A percentile compares a stretch with the other conserved stretches of the same genome.
phyloP scores from a whole-genome alignment of 2,329 filamentous ascomycete genomes.

The Apiospora kogelbergensis region DNA sequence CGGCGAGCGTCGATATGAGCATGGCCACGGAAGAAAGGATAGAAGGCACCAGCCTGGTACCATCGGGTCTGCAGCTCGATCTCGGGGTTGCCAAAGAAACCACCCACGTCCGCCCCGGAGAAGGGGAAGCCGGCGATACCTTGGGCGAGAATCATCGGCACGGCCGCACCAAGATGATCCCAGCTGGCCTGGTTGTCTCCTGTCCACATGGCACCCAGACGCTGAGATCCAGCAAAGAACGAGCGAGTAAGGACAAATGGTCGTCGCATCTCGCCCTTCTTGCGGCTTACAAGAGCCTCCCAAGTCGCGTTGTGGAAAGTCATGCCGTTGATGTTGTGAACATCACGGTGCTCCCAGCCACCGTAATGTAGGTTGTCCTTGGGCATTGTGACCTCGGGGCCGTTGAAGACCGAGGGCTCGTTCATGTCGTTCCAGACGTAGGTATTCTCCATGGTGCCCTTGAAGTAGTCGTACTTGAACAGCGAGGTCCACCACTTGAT shows the following conservation, averaged over 20 bases:
- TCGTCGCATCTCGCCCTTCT: constrained; percentile 79
- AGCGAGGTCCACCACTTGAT: constrained; percentile 87
- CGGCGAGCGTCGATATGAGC: constrained; percentile 95
- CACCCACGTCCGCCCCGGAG: constrained; percentile 90
- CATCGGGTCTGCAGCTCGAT: constrained; percentile 89
- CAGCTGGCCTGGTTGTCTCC: constrained; percentile 95
- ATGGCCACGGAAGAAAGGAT: constrained; percentile 96
- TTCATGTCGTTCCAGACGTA: constrained; percentile 99
- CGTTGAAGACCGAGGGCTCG: constrained; percentile 98
- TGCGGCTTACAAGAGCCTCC: constrained; percentile 78
- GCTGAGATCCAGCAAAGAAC: constrained; percentile 89
- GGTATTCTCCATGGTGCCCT: constrained; percentile 80
- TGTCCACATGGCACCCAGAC: constrained; percentile 95
- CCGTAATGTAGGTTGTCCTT: constrained; percentile 94
- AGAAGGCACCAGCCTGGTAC: constrained; percentile 97
- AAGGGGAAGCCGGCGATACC: constrained; percentile 94
- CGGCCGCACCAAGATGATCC: constrained; percentile 83
- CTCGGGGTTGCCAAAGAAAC: constrained; percentile 96
- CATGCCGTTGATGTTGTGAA: constrained; percentile 94
- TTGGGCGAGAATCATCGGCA: constrained; percentile 92
- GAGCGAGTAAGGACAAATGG: constrained; percentile 92
- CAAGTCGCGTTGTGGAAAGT: constrained; percentile 95
- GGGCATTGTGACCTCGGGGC: constrained; percentile 96
- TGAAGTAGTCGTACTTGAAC: constrained; percentile 86
- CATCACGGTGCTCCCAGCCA: constrained; percentile 93